Evolutionary conservation across 352 stramenopile genomes (phyloP).

Genomic region (Thraustochytrium striatum): DNA sequence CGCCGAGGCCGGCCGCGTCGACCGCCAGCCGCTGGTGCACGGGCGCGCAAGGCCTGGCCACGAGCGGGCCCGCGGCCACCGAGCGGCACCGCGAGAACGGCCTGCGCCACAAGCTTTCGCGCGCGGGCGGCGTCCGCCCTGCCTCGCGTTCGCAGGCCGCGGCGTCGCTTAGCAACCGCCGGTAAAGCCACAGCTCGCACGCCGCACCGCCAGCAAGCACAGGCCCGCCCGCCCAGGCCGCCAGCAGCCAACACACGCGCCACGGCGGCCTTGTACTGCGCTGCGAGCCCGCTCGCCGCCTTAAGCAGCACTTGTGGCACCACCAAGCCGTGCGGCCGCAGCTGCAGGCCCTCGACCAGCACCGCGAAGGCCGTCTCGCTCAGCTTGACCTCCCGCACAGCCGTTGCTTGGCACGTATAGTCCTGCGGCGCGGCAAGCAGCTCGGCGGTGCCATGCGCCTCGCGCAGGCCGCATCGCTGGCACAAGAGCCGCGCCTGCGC

Average conservation of each 20-base stretch:
- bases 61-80: no score
- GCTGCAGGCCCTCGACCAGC: neutral
- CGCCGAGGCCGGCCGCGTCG: no score
- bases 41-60: no score
- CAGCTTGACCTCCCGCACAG: neutral
- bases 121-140: no score
- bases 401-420: neutral
- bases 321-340: neutral
- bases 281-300: neutral
- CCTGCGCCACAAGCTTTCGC: no score
- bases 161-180: no score
- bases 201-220: no score
- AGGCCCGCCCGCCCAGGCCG: neutral
- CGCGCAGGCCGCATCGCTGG: neutral
- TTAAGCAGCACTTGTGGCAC: neutral
- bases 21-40: no score
- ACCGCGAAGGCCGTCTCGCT: neutral
- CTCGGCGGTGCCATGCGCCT: neutral
- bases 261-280: neutral
- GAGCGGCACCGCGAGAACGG: no score
- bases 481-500: neutral
- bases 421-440: neutral
- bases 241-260: neutral
- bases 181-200: no score
- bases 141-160: no score